Conservation (phyloP, 306 rosid species). For the Potentilla sterilis region DNA sequence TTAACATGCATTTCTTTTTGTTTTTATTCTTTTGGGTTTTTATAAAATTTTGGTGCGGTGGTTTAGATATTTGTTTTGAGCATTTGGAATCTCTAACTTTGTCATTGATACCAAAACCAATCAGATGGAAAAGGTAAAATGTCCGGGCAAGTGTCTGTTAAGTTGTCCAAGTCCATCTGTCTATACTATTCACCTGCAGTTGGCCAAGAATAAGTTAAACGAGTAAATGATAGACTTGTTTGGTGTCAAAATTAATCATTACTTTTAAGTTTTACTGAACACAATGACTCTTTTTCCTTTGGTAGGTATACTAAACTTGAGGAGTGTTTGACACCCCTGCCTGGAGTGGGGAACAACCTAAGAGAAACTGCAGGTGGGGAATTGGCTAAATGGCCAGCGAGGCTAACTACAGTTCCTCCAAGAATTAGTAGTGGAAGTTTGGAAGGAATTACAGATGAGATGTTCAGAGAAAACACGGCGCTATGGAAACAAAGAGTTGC, state of each 20-base stretch:
- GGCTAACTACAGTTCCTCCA: constrained; percentile 72
- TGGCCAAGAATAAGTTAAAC: neutral
- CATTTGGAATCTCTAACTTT: constrained; percentile 1
- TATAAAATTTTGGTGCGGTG: neutral
- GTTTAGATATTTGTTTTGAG: neutral
- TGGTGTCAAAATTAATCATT: neutral
- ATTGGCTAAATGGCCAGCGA: constrained; percentile 75
- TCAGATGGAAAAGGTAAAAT: constrained; percentile 36
- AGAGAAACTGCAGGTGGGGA: constrained; percentile 69
- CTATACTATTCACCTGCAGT: neutral
- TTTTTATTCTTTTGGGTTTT: neutral
- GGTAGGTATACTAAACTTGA: constrained; percentile 84
- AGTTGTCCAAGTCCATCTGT: constrained; percentile 18
- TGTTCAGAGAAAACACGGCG: constrained; percentile 47
- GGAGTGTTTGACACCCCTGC: constrained; percentile 81
- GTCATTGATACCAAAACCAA: constrained; percentile 67
- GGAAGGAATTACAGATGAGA: constrained; percentile 56
- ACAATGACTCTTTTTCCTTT: neutral
- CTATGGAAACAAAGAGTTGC: constrained; percentile 78
- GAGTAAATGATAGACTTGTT: neutral
- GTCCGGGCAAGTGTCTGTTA: constrained; percentile 13
- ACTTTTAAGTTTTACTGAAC: neutral
- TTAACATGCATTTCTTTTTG: neutral
- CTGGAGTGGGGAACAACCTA: constrained; percentile 45
- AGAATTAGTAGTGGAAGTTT: constrained; percentile 70